Conservation (phyloP, 306 rosid species). For the Psophocarpus tetragonolobus region DNA sequence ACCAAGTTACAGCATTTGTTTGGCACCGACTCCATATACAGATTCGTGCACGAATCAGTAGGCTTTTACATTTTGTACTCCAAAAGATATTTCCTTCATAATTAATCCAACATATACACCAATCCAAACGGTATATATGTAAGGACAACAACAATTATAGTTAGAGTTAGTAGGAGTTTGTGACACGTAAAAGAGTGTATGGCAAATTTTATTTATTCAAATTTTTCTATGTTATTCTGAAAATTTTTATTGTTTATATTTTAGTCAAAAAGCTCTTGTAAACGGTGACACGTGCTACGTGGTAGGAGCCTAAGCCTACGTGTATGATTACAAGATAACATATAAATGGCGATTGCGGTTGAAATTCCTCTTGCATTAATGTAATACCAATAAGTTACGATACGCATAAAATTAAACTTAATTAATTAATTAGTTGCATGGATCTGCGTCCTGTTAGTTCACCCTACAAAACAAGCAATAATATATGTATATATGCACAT, state of each 20-base stretch:
- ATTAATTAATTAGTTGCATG: no score
- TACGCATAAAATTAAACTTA: background rate
- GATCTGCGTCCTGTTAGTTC: conserved; percentile 5
- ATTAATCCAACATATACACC: no score
- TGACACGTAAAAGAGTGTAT: no score
- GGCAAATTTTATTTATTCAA: no score
- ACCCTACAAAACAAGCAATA: background rate
- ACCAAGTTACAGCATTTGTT: background rate
- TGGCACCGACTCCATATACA: background rate
- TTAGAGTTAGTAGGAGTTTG: no score
- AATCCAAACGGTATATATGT: no score
- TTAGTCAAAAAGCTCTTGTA: no score
- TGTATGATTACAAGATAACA: background rate
- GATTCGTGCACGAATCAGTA: background rate
- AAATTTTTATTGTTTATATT: no score
- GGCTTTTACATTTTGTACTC: no score
- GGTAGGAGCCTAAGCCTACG: conserved; percentile 23
- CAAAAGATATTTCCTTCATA: no score
- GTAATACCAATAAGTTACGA: background rate
- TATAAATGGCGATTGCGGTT: background rate
- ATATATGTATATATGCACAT: background rate
- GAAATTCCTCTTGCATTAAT: conserved; percentile 29
- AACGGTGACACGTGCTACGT: conserved; percentile 29
- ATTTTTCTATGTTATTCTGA: no score
- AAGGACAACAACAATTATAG: no score